Conservation (phyloP, 306 rosid genomes). For the Malus fusca region DNA sequence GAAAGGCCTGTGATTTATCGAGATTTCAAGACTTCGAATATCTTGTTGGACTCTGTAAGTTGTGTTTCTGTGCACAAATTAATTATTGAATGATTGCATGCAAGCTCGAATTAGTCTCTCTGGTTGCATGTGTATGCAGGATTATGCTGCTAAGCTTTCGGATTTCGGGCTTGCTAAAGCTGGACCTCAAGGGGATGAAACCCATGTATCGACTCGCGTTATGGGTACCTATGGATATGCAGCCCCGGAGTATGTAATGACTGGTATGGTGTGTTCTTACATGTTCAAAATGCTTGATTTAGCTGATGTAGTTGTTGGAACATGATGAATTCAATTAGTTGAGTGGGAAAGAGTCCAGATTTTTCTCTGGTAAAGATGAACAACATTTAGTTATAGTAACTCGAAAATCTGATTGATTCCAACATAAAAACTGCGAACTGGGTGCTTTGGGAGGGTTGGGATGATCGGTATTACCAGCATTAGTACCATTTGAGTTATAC, state of each 20-base stretch:
- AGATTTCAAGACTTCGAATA: slow-evolving; percentile 92
- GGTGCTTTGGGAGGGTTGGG: no score
- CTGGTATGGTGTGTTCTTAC: slow-evolving; percentile 48
- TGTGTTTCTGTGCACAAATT: neutral
- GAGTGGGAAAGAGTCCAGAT: neutral
- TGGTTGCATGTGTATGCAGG: slow-evolving; percentile 42
- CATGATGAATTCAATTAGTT: neutral
- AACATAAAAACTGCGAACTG: neutral
- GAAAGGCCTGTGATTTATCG: slow-evolving; percentile 95
- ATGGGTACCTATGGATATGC: slow-evolving; percentile 99
- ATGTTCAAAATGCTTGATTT: slow-evolving; percentile 8
- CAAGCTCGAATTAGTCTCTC: slow-evolving; percentile 1
- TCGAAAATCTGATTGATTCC: neutral
- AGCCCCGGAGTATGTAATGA: slow-evolving; percentile 97
- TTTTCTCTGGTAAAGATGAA: neutral
- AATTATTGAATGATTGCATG: neutral
- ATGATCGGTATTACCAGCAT: neutral
- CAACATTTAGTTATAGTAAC: neutral
- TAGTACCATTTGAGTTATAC: neutral
- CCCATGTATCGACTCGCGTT: slow-evolving; percentile 95
- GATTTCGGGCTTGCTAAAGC: slow-evolving; percentile 98
- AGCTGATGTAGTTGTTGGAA: neutral
- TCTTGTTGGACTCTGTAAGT: slow-evolving; percentile 83
- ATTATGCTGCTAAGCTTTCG: slow-evolving; percentile 93
- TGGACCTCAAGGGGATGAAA: slow-evolving; percentile 97